A percentile compares a stretch with the other conserved stretches of the same genome.
These are phyloP conservation scores for Russula abietina DNA, from an alignment of 768 basidiomycete genomes.

Conservation along the genomic window DNA sequence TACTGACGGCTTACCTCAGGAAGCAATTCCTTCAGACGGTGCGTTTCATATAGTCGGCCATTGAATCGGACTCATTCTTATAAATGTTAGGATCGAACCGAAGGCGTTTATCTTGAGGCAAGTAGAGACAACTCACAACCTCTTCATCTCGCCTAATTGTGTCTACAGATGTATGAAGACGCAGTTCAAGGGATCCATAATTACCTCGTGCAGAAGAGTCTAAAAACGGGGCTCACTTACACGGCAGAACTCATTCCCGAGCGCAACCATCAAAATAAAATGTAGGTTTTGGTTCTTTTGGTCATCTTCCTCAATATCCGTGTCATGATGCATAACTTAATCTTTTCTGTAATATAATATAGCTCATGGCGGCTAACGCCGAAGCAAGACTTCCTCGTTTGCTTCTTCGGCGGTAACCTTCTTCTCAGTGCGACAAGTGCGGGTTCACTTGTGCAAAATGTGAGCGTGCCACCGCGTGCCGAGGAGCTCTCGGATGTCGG, in stretches of 20 bases:
- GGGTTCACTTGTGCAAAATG: constrained; percentile 45
- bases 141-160: neutral
- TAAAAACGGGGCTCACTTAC: constrained; percentile 56
- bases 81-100: constrained; percentile 54
- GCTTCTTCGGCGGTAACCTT: constrained; percentile 89
- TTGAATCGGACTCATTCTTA: constrained; percentile 11
- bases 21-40: constrained; percentile 80
- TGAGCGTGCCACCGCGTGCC: constrained; percentile 63
- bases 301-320: neutral
- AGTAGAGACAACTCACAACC: constrained; percentile 25
- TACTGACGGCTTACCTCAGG: constrained; percentile 28
- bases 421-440: constrained; percentile 80
- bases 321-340: neutral
- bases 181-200: constrained; percentile 78
- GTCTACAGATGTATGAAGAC: constrained; percentile 77
- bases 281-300: constrained; percentile 31
- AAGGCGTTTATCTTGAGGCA: constrained; percentile 71
- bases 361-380: constrained; percentile 72
- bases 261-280: constrained; percentile 27
- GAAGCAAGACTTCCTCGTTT: constrained; percentile 94
- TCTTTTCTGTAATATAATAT: neutral
- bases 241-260: constrained; percentile 79
- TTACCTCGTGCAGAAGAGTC: constrained; percentile 63
- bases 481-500: constrained; percentile 56
- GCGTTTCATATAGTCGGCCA: neutral